A percentile compares a stretch with the other conserved stretches of the same genome.
These are phyloP conservation scores for Dipteronia sinensis DNA, from an alignment of 345 rosid genomes.

Conservation along the genomic window DNA sequence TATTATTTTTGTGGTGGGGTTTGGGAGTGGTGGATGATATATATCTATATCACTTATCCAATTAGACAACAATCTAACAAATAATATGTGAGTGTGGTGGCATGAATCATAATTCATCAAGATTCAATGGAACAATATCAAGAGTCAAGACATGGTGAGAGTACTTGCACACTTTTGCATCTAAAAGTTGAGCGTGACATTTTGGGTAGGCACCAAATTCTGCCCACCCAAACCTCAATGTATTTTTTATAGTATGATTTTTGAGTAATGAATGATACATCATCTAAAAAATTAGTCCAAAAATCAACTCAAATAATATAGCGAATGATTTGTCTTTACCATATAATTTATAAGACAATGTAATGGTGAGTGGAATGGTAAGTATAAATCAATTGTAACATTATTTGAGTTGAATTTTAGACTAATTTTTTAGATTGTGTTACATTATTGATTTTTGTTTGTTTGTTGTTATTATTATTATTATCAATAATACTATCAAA, in stretches of 20 bases:
- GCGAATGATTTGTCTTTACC: too few relatives aligned
- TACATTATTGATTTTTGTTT: not conserved
- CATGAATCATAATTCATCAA: not conserved
- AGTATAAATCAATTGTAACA: too few relatives aligned
- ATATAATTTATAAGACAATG: too few relatives aligned
- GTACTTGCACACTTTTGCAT: not conserved
- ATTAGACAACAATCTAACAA: conserved; percentile 1
- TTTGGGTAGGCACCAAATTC: not conserved
- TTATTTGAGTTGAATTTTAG: too few relatives aligned
- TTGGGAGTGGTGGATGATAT: not conserved
- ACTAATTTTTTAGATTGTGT: too few relatives aligned
- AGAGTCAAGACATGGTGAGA: not conserved
- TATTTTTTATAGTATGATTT: not conserved
- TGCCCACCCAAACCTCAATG: not conserved
- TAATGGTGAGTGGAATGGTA: too few relatives aligned
- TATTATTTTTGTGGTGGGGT: not conserved
- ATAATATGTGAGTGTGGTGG: not conserved
- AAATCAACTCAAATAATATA: too few relatives aligned
- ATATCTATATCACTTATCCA: not conserved
- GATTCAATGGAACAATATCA: not conserved
- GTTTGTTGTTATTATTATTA: not conserved
- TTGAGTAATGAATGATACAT: too few relatives aligned
- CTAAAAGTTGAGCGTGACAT: conserved; percentile 13
- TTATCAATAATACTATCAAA: too few relatives aligned
- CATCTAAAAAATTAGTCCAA: too few relatives aligned